phyloP scores from a whole-genome alignment of 495 filamentous ascomycete species.

The Haplographium delicatum region DNA sequence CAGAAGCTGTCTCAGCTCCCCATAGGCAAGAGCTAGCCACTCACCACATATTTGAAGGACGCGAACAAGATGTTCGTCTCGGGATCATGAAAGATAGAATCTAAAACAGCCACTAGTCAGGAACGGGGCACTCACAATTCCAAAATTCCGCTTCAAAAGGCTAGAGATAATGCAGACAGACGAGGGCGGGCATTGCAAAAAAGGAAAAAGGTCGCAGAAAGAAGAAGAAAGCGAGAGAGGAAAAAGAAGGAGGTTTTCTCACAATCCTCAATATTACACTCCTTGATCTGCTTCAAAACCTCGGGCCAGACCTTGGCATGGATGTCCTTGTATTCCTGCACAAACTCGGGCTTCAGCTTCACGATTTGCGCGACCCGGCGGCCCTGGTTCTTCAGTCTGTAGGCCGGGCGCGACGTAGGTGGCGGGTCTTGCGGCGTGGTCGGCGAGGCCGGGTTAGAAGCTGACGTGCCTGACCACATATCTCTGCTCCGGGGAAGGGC shows the following conservation, averaged over 20 bases:
- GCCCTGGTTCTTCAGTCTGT: slow-evolving; percentile 32
- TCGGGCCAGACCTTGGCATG: slow-evolving; percentile 71
- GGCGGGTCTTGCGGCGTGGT: slow-evolving; percentile 6
- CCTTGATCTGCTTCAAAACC: slow-evolving; percentile 64
- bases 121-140: too few relatives aligned
- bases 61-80: slow-evolving; percentile 59
- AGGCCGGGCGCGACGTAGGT: slow-evolving; percentile 3
- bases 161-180: too few relatives aligned
- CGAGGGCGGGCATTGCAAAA: too few relatives aligned
- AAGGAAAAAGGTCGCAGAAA: too few relatives aligned
- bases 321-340: slow-evolving; percentile 63
- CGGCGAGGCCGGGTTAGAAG: slow-evolving; percentile 15
- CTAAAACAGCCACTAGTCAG: slow-evolving; percentile 34
- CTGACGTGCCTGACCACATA: slow-evolving; percentile 19
- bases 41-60: slow-evolving; percentile 61
- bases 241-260: slow-evolving; percentile 21
- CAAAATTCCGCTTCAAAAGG: too few relatives aligned
- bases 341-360: slow-evolving; percentile 59
- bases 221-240: too few relatives aligned
- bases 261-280: slow-evolving; percentile 71
- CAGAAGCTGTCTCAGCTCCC: too few relatives aligned
- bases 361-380: slow-evolving; percentile 63
- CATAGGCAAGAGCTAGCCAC: too few relatives aligned
- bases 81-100: slow-evolving; percentile 67
- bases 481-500: background rate